Conservation (phyloP, 371 early-diverging fungal species). For the Ordospora pajunii region DNA sequence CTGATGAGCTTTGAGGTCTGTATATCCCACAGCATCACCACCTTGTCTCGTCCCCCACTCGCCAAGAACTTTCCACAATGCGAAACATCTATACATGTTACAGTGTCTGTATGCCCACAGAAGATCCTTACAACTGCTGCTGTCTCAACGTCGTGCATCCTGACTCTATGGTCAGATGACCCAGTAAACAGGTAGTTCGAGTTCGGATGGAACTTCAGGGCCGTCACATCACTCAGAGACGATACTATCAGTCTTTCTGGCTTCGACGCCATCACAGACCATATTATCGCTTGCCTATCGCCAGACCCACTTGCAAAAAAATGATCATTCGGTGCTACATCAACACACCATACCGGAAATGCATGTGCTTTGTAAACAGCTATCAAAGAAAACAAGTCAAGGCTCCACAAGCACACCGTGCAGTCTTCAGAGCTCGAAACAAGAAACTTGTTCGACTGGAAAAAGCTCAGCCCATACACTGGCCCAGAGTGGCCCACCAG, state of each 20-base stretch:
- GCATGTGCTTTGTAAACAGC: slow-evolving; percentile 89
- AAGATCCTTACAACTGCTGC: slow-evolving; percentile 83
- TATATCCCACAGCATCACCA: slow-evolving; percentile 88
- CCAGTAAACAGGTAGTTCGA: slow-evolving; percentile 87
- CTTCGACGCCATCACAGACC: slow-evolving; percentile 82
- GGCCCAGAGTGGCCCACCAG: slow-evolving; percentile 90
- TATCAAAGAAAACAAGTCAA: slow-evolving; percentile 74
- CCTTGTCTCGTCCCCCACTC: slow-evolving; percentile 75
- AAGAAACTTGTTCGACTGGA: slow-evolving; percentile 73
- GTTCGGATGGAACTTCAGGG: slow-evolving; percentile 93
- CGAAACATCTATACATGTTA: slow-evolving; percentile 75
- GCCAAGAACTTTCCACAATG: slow-evolving; percentile 84
- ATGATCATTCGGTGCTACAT: slow-evolving; percentile 74
- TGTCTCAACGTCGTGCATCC: slow-evolving; percentile 85
- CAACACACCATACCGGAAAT: slow-evolving; percentile 90
- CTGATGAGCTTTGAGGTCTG: slow-evolving; percentile 73
- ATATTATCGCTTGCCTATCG: slow-evolving; percentile 86
- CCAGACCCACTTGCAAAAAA: slow-evolving; percentile 92
- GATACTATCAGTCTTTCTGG: slow-evolving; percentile 92
- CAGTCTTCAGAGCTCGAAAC: slow-evolving; percentile 85
- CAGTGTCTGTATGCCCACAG: slow-evolving; percentile 74
- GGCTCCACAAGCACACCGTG: slow-evolving; percentile 87
- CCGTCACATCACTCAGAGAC: slow-evolving; percentile 84
- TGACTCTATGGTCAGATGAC: slow-evolving; percentile 78
- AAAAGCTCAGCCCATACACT: slow-evolving; percentile 79